Conservation (phyloP, 345 rosid genomes). For the Hypericum perforatum region DNA sequence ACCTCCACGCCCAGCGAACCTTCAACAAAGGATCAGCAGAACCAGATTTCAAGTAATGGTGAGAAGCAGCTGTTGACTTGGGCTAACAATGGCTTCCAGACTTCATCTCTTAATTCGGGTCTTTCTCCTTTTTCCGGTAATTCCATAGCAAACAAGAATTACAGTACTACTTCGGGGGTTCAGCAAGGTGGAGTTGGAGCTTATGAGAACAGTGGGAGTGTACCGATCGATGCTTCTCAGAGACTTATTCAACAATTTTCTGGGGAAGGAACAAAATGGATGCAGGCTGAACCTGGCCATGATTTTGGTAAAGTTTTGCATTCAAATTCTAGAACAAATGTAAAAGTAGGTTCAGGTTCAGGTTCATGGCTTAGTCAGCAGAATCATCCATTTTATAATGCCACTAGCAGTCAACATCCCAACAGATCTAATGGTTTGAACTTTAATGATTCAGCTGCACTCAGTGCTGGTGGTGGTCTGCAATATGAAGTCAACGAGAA, state of each 20-base stretch:
- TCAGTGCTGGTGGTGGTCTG: conserved; percentile 11
- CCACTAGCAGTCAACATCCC: conserved; percentile 25
- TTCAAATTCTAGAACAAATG: conserved; percentile 28
- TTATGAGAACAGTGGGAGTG: conserved; percentile 32
- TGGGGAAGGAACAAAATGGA: conserved; percentile 32
- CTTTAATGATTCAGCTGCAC: conserved; percentile 23
- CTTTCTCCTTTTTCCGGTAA: conserved; percentile 21
- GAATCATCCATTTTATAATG: conserved; percentile 11
- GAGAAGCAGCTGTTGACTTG: conserved; percentile 29
- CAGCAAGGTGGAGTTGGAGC: conserved; percentile 26
- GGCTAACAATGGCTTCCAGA: conserved; percentile 26
- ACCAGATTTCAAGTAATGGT: conserved; percentile 19
- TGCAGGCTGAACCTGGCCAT: conserved; percentile 35
- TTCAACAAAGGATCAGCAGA: conserved; percentile 20
- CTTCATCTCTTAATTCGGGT: conserved; percentile 13
- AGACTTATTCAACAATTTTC: conserved; percentile 25
- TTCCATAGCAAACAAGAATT: conserved; percentile 14
- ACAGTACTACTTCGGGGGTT: conserved; percentile 14
- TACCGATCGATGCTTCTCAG: conserved; percentile 32
- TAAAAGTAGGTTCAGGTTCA: conserved; percentile 16
- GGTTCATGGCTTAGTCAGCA: conserved; percentile 29
- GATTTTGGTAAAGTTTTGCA: conserved; percentile 28
- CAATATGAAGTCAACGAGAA: conserved; percentile 27
- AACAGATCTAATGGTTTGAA: conserved; percentile 38
- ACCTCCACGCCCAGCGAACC: conserved; percentile 24